Percentiles rank a stretch among this genome's conserved stretches.
Evolutionary conservation across 495 filamentous ascomycete species (phyloP).

Genomic region (Penicillium verhagenii): DNA sequence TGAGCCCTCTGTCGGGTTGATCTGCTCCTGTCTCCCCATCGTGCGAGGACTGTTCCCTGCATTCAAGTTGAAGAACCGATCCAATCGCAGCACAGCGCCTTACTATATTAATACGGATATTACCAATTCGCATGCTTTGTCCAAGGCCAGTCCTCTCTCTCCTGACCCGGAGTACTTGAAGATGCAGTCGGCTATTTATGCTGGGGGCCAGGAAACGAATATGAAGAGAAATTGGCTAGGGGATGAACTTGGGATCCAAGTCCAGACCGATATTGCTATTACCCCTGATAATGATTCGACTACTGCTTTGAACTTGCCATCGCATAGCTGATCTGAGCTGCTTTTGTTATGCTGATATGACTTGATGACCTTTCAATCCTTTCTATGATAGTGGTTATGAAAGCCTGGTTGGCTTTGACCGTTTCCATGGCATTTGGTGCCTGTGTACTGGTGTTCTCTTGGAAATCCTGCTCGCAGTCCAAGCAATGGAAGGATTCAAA

Average conservation of each 20-base stretch:
- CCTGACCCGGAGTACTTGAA: conserved; percentile 32
- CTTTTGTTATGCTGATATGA: conserved; percentile 12
- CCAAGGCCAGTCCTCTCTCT: conserved; percentile 25
- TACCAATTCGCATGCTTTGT: conserved; percentile 27
- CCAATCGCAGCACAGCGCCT: conserved; percentile 18
- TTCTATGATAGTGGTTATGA: background rate
- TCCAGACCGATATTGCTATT: conserved; percentile 30
- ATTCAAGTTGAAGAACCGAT: conserved; percentile 28
- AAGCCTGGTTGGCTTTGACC: background rate
- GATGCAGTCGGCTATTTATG: conserved; percentile 29
- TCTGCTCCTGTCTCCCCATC: conserved; percentile 57
- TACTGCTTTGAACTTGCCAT: background rate
- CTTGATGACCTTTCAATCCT: conserved; percentile 12
- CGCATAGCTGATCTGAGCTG: background rate
- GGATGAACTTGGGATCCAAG: conserved; percentile 30
- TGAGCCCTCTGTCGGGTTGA: conserved; percentile 56
- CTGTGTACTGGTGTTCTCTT: too few species aligned
- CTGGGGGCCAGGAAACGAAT: conserved; percentile 3
- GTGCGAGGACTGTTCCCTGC: conserved; percentile 52
- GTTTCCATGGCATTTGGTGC: too few species aligned
- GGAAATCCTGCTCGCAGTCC: too few species aligned
- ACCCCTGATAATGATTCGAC: conserved; percentile 17
- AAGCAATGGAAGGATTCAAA: too few species aligned
- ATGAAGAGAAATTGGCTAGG: conserved; percentile 13
- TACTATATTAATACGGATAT: conserved; percentile 34